Base-by-base conservation (phyloP, 805 yeast species). In the Lipomyces chichibuensis region DNA sequence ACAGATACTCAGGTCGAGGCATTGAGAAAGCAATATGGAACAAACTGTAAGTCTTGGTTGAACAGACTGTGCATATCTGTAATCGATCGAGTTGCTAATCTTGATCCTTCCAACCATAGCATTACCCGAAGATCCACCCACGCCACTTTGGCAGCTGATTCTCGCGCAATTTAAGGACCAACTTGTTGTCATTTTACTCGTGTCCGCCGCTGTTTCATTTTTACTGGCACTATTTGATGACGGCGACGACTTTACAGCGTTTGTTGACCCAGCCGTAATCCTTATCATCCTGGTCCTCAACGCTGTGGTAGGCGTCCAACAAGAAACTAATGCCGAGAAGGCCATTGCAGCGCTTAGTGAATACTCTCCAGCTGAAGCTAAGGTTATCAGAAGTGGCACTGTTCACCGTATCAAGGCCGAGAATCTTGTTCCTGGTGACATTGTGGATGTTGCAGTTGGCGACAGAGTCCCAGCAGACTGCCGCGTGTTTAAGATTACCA, bases 321-420 rank as follows among this genome's bases (percentile, higher is more conserved):
- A 84, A 72, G 86, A 84, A 71, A 75, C 79, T 23, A 80, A 82
- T 59, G 86, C 86, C 11, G 86, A 84, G 70, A 77, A 81, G 52
- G 84, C 86, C 4, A 84, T 84, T 78, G 80, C 84, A 8, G 84
- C 85, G 6, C 76, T 84, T 69, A 78, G 81, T 63, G 80, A 80
- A 33, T 81, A 84, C 64, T 75, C 84, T 33, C 80, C 84, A 7
- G 81, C 84, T 4, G 81, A 82, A 39, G 86, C 85, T 2, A 78
- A 79, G 65, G 85, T 81, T 0, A 67, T 82, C 13, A 78, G 86
- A 69, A 64, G 62, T 55, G 85, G 85, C 29, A 76, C 77, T 51
- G 74, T 80, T 46, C 70, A 76, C 51, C 78, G 80, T 23, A 81
- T 84, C 8, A 82, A 80, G 64, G 83, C 83, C 59, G 72, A 72